phyloP scores from a whole-genome alignment of 2,329 filamentous ascomycete genomes.

The Emydomyces testavorans region DNA sequence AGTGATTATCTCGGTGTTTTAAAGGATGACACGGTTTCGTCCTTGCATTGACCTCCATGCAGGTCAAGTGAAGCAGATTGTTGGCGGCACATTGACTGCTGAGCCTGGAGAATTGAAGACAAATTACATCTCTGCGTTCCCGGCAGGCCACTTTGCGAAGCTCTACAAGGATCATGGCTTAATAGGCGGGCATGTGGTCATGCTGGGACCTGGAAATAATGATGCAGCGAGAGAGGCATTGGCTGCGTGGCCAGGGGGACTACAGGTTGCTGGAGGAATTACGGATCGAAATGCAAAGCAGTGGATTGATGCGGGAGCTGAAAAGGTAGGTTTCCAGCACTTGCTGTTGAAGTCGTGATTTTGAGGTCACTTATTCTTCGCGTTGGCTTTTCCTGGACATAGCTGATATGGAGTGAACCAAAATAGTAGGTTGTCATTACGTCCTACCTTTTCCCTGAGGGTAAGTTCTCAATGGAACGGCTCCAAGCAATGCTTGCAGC shows the following conservation, averaged over 20 bases:
- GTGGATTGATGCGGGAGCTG: slow-evolving; percentile 81
- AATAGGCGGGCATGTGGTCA: slow-evolving; percentile 82
- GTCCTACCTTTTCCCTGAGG: slow-evolving; percentile 80
- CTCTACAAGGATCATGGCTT: slow-evolving; percentile 68
- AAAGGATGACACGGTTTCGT: slow-evolving; percentile 75
- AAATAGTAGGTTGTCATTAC: slow-evolving; percentile 79
- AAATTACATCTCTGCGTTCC: slow-evolving; percentile 80
- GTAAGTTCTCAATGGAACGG: slow-evolving; percentile 64
- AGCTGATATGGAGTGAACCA: slow-evolving; percentile 5
- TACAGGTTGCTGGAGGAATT: slow-evolving; percentile 94
- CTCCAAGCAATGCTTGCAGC: slow-evolving; percentile 62
- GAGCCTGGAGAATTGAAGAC: slow-evolving; percentile 60
- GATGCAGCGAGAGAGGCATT: slow-evolving; percentile 68
- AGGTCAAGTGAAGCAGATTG: slow-evolving; percentile 97
- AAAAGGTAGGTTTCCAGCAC: slow-evolving; percentile 54
- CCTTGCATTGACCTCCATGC: slow-evolving; percentile 96
- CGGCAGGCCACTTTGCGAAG: slow-evolving; percentile 66
- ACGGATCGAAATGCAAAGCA: slow-evolving; percentile 67
- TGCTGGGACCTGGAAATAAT: slow-evolving; percentile 83
- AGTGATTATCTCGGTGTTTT: not conserved
- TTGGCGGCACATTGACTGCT: slow-evolving; percentile 78
- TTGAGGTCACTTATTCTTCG: not conserved
- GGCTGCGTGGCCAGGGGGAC: slow-evolving; percentile 60
- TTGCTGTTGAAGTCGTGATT: not conserved
- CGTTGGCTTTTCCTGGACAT: slow-evolving; percentile 8